Base-by-base conservation (phyloP, 257 asterid genomes). In the Solanum commersonii region DNA sequence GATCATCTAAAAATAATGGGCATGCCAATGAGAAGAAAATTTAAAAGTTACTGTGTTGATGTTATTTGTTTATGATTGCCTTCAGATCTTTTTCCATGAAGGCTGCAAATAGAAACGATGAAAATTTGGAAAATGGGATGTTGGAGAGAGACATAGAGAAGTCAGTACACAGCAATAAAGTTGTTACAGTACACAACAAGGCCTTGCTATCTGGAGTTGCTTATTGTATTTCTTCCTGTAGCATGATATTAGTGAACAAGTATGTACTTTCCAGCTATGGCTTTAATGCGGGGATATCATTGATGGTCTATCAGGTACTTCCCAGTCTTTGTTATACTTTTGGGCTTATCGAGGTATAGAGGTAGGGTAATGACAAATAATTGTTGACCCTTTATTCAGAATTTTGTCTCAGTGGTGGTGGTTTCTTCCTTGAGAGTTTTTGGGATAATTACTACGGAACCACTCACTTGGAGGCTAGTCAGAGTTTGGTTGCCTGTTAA, bases 401-500 rank as follows among this genome's bases (percentile, higher is more conserved):
- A 96, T 91, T 88, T 95, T 89, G 98, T 96, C 46, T 91, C 98
- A 16, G 98, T 95, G 87, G 91, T 92, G 82, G 63, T 94, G 81
- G 98, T 96, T 88, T 93, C 90, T 72, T 37, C 84, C 71, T 92
- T 95, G 92, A 92, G 95, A 82, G 68, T 93, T 71, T 89, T 91
- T 88, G 98, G 99, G 63, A 25, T 95, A 81, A 94, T 95, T 87
- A 92, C 95, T 49, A 94, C 96, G 5, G 99, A 96, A 81, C 99
- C 98, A 84, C 93, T 96, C 60, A 95, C 98, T n/a, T 96, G 96
- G 99, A 94, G 92, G 93, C 90, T 96, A 91, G 92, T 93, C 91
- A 96, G 92, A 91, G 98, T 94, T 87, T 96, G 98, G 99, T 91
- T 96, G 91, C 99, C 99, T 86, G 98, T 95, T 84, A 96, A 96